A percentile compares a stretch with the other conserved stretches of the same genome.
Conservation (phyloP, 208 protist genomes). For the Trypanosoma theileri region DNA sequence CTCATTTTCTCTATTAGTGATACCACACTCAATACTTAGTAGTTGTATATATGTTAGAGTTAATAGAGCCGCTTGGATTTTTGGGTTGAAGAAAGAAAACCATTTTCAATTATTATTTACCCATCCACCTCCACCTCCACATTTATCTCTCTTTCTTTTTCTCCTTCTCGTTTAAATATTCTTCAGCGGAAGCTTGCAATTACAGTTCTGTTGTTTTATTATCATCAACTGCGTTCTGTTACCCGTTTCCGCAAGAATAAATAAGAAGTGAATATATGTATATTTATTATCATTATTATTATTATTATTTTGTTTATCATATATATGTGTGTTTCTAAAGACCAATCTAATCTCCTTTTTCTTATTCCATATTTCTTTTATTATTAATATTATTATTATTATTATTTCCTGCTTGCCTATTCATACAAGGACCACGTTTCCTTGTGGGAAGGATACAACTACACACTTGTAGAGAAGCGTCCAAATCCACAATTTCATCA, state of each 20-base stretch:
- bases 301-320: conserved; percentile 15
- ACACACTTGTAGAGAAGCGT: background rate
- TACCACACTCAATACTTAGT: no score
- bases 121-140: background rate
- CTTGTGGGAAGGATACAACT: no score
- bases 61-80: no score
- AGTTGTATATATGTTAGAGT: no score
- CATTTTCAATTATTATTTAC: background rate
- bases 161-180: background rate
- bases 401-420: no score
- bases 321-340: background rate
- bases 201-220: conserved; percentile 13
- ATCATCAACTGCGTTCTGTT: conserved; percentile 18
- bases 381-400: no score
- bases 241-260: conserved; percentile 20
- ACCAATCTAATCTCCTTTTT: background rate
- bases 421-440: no score
- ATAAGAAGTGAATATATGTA: background rate
- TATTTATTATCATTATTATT: conserved; percentile 19
- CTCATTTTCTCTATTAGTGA: no score
- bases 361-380: conserved; percentile 16
- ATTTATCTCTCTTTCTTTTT: background rate
- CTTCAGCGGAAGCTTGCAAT: conserved; percentile 22
- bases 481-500: conserved; percentile 6
- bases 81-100: no score